Base-by-base conservation (phyloP, 768 basidiomycete species). In the Rubroboletus satanas region DNA sequence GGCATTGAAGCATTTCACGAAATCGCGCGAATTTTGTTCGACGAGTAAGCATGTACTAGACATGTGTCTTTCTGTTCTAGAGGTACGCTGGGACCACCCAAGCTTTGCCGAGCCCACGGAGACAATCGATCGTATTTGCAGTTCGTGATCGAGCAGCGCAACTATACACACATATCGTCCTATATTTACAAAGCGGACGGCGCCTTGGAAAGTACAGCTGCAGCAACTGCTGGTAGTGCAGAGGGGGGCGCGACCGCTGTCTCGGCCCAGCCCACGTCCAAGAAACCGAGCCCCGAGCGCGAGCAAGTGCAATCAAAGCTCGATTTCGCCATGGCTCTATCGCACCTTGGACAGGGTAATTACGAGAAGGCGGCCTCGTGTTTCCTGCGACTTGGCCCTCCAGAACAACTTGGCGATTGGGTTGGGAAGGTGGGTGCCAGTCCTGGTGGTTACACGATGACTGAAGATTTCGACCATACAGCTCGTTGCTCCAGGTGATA, bases 121-220 rank as follows among this genome's bases (percentile, higher is more conserved):
- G 14, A 43, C 47, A 35, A 61, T 43, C 35, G 38, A 58, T 43
- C 21, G 5, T 23, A 31, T 33, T 47, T 35, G 23, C 64, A 93
- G 91, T 80, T 94, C 36, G 80, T 93, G 38, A 80, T 95, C 56
- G 91, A 94, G 73, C 88, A 92, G 71, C 77, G 83, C 56, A 92
- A 90, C 70, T 94, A 93, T 70, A 75, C 88, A 3, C 90, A 93
- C 64, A 80, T 97, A 35, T 79, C 88, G 8, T 93, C 90, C n/a
- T 95, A 97, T 66, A 84, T 97, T 29, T 92, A 88, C 81, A 97
- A 97, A 72, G 93, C 93, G n/a, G 94, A 97, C 56, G 86, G 91
- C 0, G 89, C 92, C 0, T 77, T 97, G 26, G 93, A 96, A 38
- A 82, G 83, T 3, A 71, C 80, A 1, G 60, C 74, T 8, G 62